Base-by-base conservation (phyloP, 2,329 filamentous ascomycete species). In the Arthrobotrys sinensis region DNA sequence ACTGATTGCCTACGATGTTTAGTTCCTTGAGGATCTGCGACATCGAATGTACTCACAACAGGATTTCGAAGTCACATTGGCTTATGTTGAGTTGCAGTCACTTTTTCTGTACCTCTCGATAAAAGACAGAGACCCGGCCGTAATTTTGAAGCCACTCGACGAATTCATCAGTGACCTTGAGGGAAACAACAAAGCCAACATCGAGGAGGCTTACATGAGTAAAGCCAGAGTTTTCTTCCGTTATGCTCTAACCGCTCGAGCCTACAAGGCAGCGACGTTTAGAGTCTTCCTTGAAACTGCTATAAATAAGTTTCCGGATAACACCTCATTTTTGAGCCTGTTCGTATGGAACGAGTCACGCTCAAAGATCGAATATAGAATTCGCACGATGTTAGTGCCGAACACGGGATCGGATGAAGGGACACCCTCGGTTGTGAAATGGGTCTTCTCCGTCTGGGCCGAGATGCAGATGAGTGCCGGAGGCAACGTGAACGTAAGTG, bases 301-400 rank as follows among this genome's bases (percentile, higher is more conserved):
- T 79, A 86, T 96, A 21, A 81, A 82, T 0, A 83, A 85, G 5
- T 97, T 94, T 83, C 93, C 94, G 0, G 86, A 87, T 60, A 97
- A 97, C 84, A 92, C 90, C 0, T 87, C 93, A 4, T 91, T 97
- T 79, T 87, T 96, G 0, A 86, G 88, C 0, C 85, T 96, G 0
- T 91, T 91, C 80, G 88, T 90, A n/a, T 92, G 91, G 86, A 90
- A 92, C 79, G 91, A 95, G 82, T 87, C 89, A 1, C 89, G 91
- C 6, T 89, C 93, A 50, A 88, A 91, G 24, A 88, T 96, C 67
- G 89, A 93, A 79, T 92, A 96, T 81, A 91, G 93, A 16, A 89
- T 96, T 19, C 90, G 92, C n/a, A 86, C 88, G 4, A 84, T 92
- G 66, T 12, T 77, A 7, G 85, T 94, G 10, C 84, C 87, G 19